A percentile compares a stretch with the other conserved stretches of the same genome.
phyloP scores from a whole-genome alignment of 2,329 filamentous ascomycete genomes.

The Fusarium nematophilum region DNA sequence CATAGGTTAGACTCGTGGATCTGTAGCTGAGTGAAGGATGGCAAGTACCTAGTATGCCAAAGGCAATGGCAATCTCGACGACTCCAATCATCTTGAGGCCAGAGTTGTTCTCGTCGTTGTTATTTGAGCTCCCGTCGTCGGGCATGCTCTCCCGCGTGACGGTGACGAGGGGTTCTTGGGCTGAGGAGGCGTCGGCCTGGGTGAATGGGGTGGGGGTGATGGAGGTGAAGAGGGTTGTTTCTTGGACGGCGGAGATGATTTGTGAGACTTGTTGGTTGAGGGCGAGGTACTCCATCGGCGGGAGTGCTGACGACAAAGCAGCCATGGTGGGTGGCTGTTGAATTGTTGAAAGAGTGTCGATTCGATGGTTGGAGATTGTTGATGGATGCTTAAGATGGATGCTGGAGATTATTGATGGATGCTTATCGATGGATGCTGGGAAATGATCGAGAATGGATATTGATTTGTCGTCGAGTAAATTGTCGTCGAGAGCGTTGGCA shows the following conservation, averaged over 20 bases:
- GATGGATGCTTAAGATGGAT: no score
- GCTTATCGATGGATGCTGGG: no score
- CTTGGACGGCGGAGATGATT: conserved; percentile 36
- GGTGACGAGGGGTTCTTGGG: conserved; percentile 13
- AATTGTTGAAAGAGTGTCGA: neutral
- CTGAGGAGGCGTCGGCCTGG: conserved; percentile 9
- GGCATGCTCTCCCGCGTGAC: conserved; percentile 13
- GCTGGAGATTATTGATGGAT: no score
- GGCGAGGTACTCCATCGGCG: conserved; percentile 20
- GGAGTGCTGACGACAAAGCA: no score
- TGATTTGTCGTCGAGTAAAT: no score
- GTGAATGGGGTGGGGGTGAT: conserved; percentile 30
- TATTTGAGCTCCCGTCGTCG: neutral
- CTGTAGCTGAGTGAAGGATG: accelerated
- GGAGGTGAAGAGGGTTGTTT: conserved; percentile 38
- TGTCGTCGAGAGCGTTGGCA: no score
- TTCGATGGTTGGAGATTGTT: no score
- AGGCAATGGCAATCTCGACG: conserved; percentile 37
- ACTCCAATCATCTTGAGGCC: conserved; percentile 21
- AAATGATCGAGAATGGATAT: no score
- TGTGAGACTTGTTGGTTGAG: conserved; percentile 37
- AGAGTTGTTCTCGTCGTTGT: no score
- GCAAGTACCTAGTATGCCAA: conserved; percentile 28
- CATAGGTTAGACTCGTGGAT: neutral
- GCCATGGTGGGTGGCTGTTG: neutral